Base-by-base conservation (phyloP, 1,284 basidiomycete genomes). In the Irpex sp. region DNA sequence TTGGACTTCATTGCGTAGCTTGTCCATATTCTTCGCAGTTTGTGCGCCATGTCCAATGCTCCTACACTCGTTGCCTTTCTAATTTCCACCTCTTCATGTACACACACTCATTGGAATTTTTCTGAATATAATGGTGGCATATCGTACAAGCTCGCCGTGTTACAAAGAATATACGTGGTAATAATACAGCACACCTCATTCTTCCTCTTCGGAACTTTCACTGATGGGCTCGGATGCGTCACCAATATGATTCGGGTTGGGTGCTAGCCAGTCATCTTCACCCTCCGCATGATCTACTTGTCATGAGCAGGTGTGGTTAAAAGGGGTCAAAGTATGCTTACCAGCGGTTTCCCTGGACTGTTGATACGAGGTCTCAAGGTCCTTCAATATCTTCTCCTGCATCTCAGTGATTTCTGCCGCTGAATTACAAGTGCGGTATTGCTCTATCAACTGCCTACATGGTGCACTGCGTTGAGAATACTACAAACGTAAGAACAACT, bases 371-470 rank as follows among this genome's bases (percentile, higher is more conserved):
- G 78, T 79, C 74, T 94, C 87, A 36, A 94, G 81, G 67, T 95
- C 92, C 9, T 80, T 76, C 67, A 95, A 88, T 60, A 96, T 90
- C 54, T 73, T 73, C 59, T 91, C 86, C 74, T 95, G 93, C 79
- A 85, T 86, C 3, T 73, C 79, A 15, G 75, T 71, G 5, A 96
- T 80, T 58, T 93, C 90, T 33, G 79, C 83, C 0, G 89, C 80
- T 1, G 84, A 84, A 7, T 72, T 74, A 71, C 94, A 96, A 37
- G 80, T 87, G 63, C 83, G 80, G 71, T 97, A 97, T 54, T 83
- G 83, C 62, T 89, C 83, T 61, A 97, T 78, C 63, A 91, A 86
- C 3, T 78, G 70, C 46, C 91, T 86, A 15, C 11, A 35, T 26
- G 51, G 5, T 6, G 17, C 53, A 39, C 62, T 8, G 51, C 62